A percentile compares a stretch with the other conserved stretches of the same genome.
phyloP scores from a whole-genome alignment of 2,329 filamentous ascomycete genomes.

The Bipolaris bicolor region DNA sequence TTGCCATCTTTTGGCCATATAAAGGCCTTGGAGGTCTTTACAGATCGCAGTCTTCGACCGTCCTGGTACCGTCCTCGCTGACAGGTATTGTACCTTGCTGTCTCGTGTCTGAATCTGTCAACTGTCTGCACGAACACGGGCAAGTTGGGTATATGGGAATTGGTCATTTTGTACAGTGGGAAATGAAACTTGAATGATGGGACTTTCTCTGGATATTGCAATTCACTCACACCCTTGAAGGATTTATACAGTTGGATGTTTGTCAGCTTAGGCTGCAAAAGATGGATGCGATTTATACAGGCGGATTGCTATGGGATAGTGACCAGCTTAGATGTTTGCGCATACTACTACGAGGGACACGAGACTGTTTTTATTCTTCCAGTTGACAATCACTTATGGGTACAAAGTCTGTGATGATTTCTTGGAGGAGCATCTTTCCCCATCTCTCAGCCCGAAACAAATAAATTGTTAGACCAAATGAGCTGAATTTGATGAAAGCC shows the following conservation, averaged over 20 bases:
- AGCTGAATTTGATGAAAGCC: neutral
- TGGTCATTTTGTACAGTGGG: slow-evolving; percentile 4
- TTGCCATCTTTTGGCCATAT: slow-evolving; percentile 55
- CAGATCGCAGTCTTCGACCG: slow-evolving; percentile 21
- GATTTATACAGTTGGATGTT: slow-evolving; percentile 1
- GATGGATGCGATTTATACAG: neutral
- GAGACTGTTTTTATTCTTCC: neutral
- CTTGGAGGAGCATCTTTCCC: neutral
- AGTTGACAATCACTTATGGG: neutral
- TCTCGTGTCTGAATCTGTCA: slow-evolving; percentile 20
- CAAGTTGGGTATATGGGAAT: neutral
- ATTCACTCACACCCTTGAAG: neutral
- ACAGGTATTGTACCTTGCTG: slow-evolving; percentile 30
- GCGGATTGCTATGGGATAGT: neutral
- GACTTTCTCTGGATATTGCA: neutral
- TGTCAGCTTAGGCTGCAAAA: neutral
- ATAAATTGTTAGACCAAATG: too few species aligned
- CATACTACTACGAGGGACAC: neutral
- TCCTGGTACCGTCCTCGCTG: slow-evolving; percentile 37
- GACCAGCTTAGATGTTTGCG: slow-evolving; percentile 16
- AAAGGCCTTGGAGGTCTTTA: slow-evolving; percentile 50
- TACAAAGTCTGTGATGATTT: neutral
- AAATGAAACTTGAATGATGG: neutral
- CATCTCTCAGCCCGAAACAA: neutral
- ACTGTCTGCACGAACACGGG: slow-evolving; percentile 5